Percentiles rank a stretch among this genome's conserved stretches.
Conservation (phyloP, 139 green algal genomes). For the Tetradesmus lagerheimii region DNA sequence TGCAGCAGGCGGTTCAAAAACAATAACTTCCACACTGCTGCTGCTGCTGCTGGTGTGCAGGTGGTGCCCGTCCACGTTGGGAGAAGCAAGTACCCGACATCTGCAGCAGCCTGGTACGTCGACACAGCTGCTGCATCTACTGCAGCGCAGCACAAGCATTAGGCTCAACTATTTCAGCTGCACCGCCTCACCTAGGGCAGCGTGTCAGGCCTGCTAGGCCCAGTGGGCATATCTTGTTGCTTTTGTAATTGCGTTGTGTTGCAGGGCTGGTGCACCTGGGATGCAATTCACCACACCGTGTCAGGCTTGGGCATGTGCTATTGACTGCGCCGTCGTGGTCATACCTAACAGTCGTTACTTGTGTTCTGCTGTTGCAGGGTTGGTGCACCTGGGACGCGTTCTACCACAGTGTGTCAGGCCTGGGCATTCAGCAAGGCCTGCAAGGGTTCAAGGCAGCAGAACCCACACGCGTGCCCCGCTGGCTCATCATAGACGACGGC, state of each 20-base stretch:
- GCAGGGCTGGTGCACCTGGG: background rate
- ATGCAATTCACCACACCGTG: background rate
- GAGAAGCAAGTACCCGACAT: constrained; percentile 72
- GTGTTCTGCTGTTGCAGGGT: constrained; percentile 88
- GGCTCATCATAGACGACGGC: constrained; percentile 74
- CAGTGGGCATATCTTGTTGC: too few relatives aligned
- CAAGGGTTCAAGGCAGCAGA: background rate
- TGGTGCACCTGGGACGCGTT: constrained; percentile 93
- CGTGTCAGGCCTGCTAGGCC: too few relatives aligned
- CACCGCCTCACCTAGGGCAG: too few relatives aligned
- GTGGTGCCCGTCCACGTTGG: background rate
- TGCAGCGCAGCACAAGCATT: background rate
- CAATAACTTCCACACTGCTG: too few relatives aligned
- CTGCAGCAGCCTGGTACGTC: constrained; percentile 70
- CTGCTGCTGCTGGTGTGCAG: background rate
- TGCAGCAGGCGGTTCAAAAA: too few relatives aligned
- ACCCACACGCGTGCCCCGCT: constrained; percentile 42
- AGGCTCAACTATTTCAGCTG: too few relatives aligned
- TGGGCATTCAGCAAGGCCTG: constrained; percentile 70
- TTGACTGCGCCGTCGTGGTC: too few relatives aligned
- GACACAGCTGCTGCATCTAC: background rate
- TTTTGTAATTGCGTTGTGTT: background rate
- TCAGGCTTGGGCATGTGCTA: constrained; percentile 31
- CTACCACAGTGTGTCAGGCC: constrained; percentile 79
- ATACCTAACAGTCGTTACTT: too few relatives aligned